Evolutionary conservation across 1,284 basidiomycete species (phyloP).

Genomic region (Sporisorium reilianum): DNA sequence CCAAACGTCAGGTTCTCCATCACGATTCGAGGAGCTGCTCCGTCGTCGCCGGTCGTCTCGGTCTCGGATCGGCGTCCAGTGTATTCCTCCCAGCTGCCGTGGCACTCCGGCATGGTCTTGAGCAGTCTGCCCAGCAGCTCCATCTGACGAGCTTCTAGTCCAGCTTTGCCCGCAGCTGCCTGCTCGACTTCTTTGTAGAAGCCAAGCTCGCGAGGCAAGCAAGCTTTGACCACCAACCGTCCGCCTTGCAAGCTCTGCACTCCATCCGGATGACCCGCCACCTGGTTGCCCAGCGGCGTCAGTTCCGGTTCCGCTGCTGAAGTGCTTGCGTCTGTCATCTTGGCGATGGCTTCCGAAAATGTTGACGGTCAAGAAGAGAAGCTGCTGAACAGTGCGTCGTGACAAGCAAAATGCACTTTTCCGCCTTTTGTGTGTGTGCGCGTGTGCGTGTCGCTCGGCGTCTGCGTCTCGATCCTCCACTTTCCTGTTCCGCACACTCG

Average conservation of each 20-base stretch:
- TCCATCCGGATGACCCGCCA: conserved; percentile 84
- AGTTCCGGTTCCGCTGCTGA: neutral
- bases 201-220: conserved; percentile 78
- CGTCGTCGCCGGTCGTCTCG: conserved; percentile 43
- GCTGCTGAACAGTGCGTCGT: conserved; percentile 14
- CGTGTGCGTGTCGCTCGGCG: conserved; percentile 10
- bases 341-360: neutral
- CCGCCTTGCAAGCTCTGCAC: conserved; percentile 81
- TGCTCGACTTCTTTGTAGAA: conserved; percentile 80
- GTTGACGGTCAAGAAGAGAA: neutral
- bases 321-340: neutral
- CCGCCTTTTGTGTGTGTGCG: neutral
- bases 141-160: neutral
- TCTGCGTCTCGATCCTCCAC: conserved; percentile 16
- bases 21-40: conserved; percentile 75
- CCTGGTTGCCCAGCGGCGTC: conserved; percentile 76
- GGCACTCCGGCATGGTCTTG: conserved; percentile 43
- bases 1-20: conserved; percentile 83
- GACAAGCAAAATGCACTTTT: neutral
- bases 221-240: conserved; percentile 85
- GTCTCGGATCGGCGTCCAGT: conserved; percentile 1
- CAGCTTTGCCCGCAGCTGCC: conserved; percentile 65
- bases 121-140: conserved; percentile 27
- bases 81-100: conserved; percentile 39
- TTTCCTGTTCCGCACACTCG: neutral